These are phyloP conservation scores for Phytophthora fragariaefolia DNA, from an alignment of 352 stramenopile genomes.

Conservation along the genomic window DNA sequence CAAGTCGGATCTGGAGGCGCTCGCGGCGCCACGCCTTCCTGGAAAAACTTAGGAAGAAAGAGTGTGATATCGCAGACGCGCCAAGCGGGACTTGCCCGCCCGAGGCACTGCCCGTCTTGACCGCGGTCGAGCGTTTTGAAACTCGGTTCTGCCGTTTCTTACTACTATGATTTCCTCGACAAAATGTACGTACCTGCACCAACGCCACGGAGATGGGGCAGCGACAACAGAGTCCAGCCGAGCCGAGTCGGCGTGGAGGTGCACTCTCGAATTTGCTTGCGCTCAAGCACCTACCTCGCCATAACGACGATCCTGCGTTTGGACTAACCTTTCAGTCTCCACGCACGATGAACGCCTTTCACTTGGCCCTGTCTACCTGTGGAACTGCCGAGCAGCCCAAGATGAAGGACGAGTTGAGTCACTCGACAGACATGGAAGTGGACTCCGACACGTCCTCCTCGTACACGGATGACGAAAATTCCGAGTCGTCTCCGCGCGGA, in stretches of 20 bases:
- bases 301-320: neutral
- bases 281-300: slow-evolving; percentile 16
- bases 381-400: slow-evolving; percentile 2
- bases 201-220: slow-evolving; percentile 24
- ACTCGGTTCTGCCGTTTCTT: slow-evolving; percentile 14
- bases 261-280: slow-evolving; percentile 35
- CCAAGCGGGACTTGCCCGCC: neutral
- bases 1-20: no score
- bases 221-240: neutral
- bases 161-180: slow-evolving; percentile 24
- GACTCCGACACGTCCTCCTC: slow-evolving; percentile 28
- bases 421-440: slow-evolving; percentile 11
- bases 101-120: neutral
- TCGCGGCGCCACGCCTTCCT: neutral
- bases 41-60: neutral
- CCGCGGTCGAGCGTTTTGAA: slow-evolving; percentile 20
- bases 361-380: slow-evolving; percentile 17
- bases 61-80: slow-evolving; percentile 3
- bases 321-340: neutral
- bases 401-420: slow-evolving; percentile 16
- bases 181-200: slow-evolving; percentile 24
- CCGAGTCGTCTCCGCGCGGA: slow-evolving; percentile 24
- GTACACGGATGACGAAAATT: slow-evolving; percentile 33
- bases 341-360: slow-evolving; percentile 23
- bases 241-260: neutral